Conservation (phyloP, 768 basidiomycete species). For the Asterophora parasitica region DNA sequence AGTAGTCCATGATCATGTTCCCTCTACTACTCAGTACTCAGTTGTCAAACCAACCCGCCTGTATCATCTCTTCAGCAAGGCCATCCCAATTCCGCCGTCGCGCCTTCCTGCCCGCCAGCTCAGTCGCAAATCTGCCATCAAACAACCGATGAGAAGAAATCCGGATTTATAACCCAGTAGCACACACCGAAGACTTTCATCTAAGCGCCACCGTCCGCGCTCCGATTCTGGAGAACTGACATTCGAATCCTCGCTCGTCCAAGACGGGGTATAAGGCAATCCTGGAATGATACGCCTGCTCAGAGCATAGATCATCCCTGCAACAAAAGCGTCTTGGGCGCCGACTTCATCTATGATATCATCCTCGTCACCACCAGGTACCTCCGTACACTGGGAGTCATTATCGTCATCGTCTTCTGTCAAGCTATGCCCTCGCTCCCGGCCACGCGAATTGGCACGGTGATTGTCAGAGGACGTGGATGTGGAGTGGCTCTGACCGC, state of each 20-base stretch:
- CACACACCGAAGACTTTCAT: conserved; percentile 72
- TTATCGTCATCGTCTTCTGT: conserved; percentile 45
- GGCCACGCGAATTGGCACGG: conserved; percentile 14
- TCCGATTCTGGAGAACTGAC: conserved; percentile 31
- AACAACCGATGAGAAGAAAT: not conserved
- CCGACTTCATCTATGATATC: conserved; percentile 67
- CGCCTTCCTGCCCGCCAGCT: conserved; percentile 74
- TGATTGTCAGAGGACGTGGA: conserved; percentile 18
- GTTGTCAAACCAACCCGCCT: conserved; percentile 70
- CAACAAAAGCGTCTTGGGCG: conserved; percentile 79
- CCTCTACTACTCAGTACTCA: too few relatives aligned
- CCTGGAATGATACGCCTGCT: conserved; percentile 71
- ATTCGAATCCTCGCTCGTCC: conserved; percentile 33
- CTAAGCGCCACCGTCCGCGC: conserved; percentile 65
- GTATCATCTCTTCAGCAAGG: conserved; percentile 67
- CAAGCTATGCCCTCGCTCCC: conserved; percentile 25
- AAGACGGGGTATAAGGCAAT: conserved; percentile 65
- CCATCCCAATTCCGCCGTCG: conserved; percentile 60
- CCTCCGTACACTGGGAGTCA: conserved; percentile 59
- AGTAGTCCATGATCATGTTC: not conserved
- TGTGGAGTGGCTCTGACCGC: conserved; percentile 23
- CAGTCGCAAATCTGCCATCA: conserved; percentile 68
- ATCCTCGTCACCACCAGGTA: conserved; percentile 33
- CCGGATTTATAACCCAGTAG: not conserved
- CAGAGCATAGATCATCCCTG: conserved; percentile 82